Evolutionary conservation across 768 basidiomycete species (phyloP), one percentile per base, ranked within the genome.

Genomic region (Paxillus rubicundulus): DNA sequence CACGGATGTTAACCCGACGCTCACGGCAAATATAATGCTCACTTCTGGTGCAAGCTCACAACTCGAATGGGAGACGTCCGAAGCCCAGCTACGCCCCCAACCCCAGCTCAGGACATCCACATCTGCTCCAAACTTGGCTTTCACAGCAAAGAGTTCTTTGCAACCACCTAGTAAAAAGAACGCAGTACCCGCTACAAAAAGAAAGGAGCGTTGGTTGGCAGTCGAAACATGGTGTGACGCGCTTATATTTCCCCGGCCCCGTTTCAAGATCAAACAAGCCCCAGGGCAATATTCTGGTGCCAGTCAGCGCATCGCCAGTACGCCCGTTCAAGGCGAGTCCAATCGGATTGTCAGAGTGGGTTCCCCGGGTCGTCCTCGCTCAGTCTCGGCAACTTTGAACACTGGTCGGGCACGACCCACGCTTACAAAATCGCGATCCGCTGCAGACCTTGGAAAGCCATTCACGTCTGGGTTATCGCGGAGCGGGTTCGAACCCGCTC

Each of bases 141-240:
- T 62, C 2, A 28, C 49, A 36, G 30, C 59, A 14, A 41, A 51
- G 6, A 49, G 21, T 24, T 55, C 56, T 14, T 30, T 45, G 9
- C 55, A 54, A 36, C 58, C 60, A 2, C 5, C 48, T 14, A 18
- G 51, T 28, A 67, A 63, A 52, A 57, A 61, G 59, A 55, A 60
- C 27, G 59, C 57, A n/a, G 54, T 49, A 1, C 51, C 51, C 44
- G 55, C 65, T 38, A 57, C 71, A 21, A 82, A 75, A 60, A 73
- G 72, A 12, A 80, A 75, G 56, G 83, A 87, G 28, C 74, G 82
- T 6, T 89, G 86, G 86, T 61, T 89, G 2, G 80, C 83, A 2
- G 80, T 87, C 0, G 87, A 90, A 69, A 83, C 85, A 16, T 89
- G 88, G 87, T 92, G 89, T 68, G 87, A 91, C 56, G 88, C 87